Conservation (phyloP, 2,329 filamentous ascomycete genomes). For the Penicillium sp. region DNA sequence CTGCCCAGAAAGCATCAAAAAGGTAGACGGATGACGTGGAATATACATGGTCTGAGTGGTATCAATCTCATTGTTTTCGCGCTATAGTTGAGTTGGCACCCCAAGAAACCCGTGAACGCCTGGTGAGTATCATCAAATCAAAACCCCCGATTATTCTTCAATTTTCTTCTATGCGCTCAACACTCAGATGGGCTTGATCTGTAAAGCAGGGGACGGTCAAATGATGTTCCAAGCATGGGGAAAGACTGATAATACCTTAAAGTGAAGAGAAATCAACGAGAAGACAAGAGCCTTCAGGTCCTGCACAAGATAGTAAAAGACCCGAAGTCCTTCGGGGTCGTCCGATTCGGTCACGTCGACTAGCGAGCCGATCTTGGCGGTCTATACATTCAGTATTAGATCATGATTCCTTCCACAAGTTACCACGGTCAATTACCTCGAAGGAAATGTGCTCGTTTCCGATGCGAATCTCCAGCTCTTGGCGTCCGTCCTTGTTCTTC, state of each 20-base stretch:
- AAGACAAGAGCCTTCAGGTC: conserved; percentile 96
- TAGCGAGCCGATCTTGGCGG: conserved; percentile 94
- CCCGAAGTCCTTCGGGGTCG: conserved; percentile 90
- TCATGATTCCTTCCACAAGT: not conserved
- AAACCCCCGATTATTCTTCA: conserved; percentile 5
- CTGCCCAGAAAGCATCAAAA: not conserved
- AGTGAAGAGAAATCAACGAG: conserved; percentile 92
- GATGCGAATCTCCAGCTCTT: conserved; percentile 91
- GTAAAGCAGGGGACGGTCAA: conserved; percentile 8
- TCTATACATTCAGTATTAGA: conserved; percentile 53
- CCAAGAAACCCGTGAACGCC: conserved; percentile 21
- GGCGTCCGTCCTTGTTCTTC: conserved; percentile 97
- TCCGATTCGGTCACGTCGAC: conserved; percentile 95
- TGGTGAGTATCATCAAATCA: conserved; percentile 22
- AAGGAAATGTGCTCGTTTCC: conserved; percentile 97
- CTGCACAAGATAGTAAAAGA: conserved; percentile 98
- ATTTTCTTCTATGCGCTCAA: not conserved
- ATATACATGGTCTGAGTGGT: not conserved
- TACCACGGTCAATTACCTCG: conserved; percentile 59
- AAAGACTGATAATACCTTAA: conserved; percentile 63
- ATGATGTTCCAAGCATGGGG: not conserved
- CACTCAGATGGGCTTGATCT: conserved; percentile 54
- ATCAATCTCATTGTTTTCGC: conserved; percentile 8
- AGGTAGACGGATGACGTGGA: not conserved
- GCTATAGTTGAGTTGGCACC: conserved; percentile 9